Evolutionary conservation across 441 rosid species (phyloP).

Genomic region (Bruguiera hainesii): DNA sequence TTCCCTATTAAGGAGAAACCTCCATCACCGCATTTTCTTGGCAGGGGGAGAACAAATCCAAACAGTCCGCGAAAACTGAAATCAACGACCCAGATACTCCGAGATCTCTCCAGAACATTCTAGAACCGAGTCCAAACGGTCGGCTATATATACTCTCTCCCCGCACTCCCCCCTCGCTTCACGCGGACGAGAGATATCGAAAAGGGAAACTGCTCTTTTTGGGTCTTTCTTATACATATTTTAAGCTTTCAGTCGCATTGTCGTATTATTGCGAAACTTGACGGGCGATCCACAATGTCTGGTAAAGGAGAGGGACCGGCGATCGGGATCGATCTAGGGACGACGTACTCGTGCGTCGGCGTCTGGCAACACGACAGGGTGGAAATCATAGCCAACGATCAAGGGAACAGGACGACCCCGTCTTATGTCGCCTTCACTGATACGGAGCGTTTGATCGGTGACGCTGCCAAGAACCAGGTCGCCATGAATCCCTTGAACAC

Average conservation of each 20-base stretch:
- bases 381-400: slow-evolving; percentile 60
- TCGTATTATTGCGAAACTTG: neutral
- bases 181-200: neutral
- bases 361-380: slow-evolving; percentile 67
- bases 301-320: slow-evolving; percentile 60
- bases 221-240: too few relatives aligned
- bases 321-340: slow-evolving; percentile 59
- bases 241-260: too few relatives aligned
- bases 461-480: slow-evolving; percentile 55
- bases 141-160: slow-evolving; percentile 5
- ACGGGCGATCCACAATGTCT: slow-evolving; percentile 24
- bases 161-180: neutral
- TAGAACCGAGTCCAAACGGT: slow-evolving; percentile 15
- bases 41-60: neutral
- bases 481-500: slow-evolving; percentile 61
- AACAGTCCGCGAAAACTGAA: slow-evolving; percentile 13
- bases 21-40: too few relatives aligned
- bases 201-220: neutral
- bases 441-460: slow-evolving; percentile 50
- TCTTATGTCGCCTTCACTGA: slow-evolving; percentile 58
- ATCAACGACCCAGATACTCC: slow-evolving; percentile 19
- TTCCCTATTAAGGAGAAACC: neutral
- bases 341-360: slow-evolving; percentile 60
- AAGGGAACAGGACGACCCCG: slow-evolving; percentile 59
- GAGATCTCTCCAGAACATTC: slow-evolving; percentile 30